Percentiles rank a stretch among this genome's conserved stretches.
These are phyloP conservation scores for Melaleuca quinquenervia DNA, from an alignment of 345 rosid species.

Conservation along the genomic window DNA sequence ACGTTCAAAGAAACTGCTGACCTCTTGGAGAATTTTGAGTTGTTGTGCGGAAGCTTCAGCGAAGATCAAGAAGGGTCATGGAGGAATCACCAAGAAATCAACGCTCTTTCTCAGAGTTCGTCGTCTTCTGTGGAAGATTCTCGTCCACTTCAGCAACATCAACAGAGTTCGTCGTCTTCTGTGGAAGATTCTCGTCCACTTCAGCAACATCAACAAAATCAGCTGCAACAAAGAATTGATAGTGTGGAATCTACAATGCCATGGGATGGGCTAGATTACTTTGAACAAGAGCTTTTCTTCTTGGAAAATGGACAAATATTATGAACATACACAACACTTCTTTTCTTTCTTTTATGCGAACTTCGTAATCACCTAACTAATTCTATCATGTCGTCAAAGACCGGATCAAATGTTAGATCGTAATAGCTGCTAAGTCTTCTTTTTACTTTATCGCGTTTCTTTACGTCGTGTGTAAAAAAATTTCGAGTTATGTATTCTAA, in stretches of 20 bases:
- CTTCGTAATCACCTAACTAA: background rate
- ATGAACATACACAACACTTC: background rate
- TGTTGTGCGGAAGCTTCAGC: slow-evolving; percentile 25
- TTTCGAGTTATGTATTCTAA: background rate
- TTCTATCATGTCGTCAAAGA: background rate
- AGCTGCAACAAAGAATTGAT: slow-evolving; percentile 40
- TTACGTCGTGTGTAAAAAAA: background rate
- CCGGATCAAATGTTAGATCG: background rate
- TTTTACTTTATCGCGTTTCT: background rate
- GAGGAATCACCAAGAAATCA: slow-evolving; percentile 14
- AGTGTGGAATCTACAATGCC: slow-evolving; percentile 46
- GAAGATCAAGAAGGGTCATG: slow-evolving; percentile 5
- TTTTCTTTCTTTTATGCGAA: background rate
- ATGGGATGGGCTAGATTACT: slow-evolving; percentile 44
- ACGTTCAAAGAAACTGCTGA: slow-evolving; percentile 15
- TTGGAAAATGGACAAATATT: background rate
- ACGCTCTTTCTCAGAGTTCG: slow-evolving; percentile 20
- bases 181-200: slow-evolving; percentile 9
- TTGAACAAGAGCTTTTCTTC: slow-evolving; percentile 26
- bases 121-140: background rate
- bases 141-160: slow-evolving; percentile 13
- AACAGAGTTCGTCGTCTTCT: slow-evolving; percentile 6
- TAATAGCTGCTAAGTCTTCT: background rate
- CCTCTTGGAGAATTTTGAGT: slow-evolving; percentile 14
- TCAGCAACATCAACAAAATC: slow-evolving; percentile 16